Base-by-base conservation (phyloP, 148 eudicot species). In the Fagopyrum esculentum region DNA sequence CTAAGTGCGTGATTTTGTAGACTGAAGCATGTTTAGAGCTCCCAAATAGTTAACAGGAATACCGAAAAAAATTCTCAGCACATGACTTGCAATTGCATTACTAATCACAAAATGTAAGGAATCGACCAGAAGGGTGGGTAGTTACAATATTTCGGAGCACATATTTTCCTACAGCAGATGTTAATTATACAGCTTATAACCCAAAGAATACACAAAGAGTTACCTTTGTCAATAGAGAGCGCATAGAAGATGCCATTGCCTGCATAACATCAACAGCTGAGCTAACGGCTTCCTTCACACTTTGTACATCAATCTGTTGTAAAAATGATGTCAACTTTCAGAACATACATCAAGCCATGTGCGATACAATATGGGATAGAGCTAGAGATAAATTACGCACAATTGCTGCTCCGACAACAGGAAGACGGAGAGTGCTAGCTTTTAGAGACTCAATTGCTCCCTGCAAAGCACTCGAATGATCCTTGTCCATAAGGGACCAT, bases 401-500 rank as follows among this genome's bases (percentile, higher is more conserved):
- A 74, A 78, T 82, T 82, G 90, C 98, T 86, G 96, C 92, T 81
- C 93, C 99, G 78, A 84, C 91, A 57, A 92, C 89, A 69, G 99
- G 99, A 82, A 95, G 98, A 56, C 99, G 97, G 70, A 95, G 94
- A 75, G 98, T 95, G 89, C 98, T 95, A 80, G 98, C 98, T 83
- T 82, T 95, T 79, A 95, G 80, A 77, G 99, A 92, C 84, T 88
- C 94, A 71, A 85, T 95, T 77, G 96, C 97, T 80, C 94, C 97
- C 71, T 84, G 89, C 86, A 95, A 66, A 78, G 97, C 89, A 76
- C 79, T 80, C 45, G 83, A 83, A 80, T 92, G 96, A 44, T 86
- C 92, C 82, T 85, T 78, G 69, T 95, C 98, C 45, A 92, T 77
- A 78, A 78, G 90, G 73, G 92, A 87, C 98, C 99, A 95, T 56